A percentile compares a stretch with the other conserved stretches of the same genome.
These are phyloP conservation scores for Dorcoceras hygrometricum DNA, from an alignment of 257 asterid species.

Conservation along the genomic window DNA sequence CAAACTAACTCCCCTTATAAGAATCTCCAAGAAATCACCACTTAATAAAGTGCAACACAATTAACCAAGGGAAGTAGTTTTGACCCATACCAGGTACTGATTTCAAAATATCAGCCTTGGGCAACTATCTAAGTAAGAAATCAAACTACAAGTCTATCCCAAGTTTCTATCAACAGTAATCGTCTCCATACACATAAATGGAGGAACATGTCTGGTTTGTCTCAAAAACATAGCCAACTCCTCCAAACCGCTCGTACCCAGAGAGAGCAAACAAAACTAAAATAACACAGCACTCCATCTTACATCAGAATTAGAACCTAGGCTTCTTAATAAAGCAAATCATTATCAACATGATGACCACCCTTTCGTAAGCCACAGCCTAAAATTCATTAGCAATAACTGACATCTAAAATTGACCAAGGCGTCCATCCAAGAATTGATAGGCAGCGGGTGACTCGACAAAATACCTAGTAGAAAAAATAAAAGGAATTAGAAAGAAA, in stretches of 20 bases:
- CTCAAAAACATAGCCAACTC: constrained; percentile 29
- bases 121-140: constrained; percentile 30
- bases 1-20: constrained; percentile 26
- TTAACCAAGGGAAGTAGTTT: constrained; percentile 10
- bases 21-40: constrained; percentile 30
- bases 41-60: constrained; percentile 29
- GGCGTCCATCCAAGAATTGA: constrained; percentile 9
- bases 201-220: constrained; percentile 26
- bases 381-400: constrained; percentile 25
- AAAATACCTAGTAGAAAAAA: constrained; percentile 16
- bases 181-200: constrained; percentile 25
- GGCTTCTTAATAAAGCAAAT: constrained; percentile 29
- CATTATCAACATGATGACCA: constrained; percentile 24
- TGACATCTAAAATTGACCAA: constrained; percentile 21
- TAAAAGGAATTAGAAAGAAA: constrained; percentile 12
- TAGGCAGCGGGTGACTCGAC: not conserved
- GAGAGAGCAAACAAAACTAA: constrained; percentile 32
- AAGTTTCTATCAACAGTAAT: constrained; percentile 26
- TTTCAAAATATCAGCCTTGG: constrained; percentile 13
- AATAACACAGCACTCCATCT: constrained; percentile 11
- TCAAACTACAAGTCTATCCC: no score
- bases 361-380: constrained; percentile 28
- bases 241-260: constrained; percentile 32
- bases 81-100: constrained; percentile 3
- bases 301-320: constrained; percentile 24